Percentiles rank a stretch among this genome's conserved stretches.
phyloP scores from a whole-genome alignment of 2,329 filamentous ascomycete species.

The Didymella keratinophila region DNA sequence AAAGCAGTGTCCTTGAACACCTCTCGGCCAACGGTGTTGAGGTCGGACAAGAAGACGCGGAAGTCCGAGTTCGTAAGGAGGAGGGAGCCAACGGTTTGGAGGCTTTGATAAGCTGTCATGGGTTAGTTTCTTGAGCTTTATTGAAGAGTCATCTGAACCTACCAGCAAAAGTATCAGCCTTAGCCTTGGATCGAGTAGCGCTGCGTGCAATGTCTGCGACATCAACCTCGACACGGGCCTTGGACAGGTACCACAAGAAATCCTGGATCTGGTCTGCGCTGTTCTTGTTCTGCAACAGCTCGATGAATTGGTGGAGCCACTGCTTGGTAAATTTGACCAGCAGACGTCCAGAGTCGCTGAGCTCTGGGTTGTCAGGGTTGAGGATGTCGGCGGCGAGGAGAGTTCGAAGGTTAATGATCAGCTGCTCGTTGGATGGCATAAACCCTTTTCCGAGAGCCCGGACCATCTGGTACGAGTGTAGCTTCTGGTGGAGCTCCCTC shows the following conservation, averaged over 20 bases:
- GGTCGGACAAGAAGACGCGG: constrained; percentile 81
- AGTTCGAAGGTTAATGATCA: constrained; percentile 79
- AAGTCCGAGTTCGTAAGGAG: constrained; percentile 91
- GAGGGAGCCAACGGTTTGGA: constrained; percentile 83
- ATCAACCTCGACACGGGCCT: constrained; percentile 75
- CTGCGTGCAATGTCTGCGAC: constrained; percentile 68
- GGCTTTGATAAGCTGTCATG: constrained; percentile 74
- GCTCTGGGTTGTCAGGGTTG: constrained; percentile 74
- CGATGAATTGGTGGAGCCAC: constrained; percentile 81
- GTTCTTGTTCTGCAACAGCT: constrained; percentile 85
- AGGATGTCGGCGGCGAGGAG: constrained; percentile 80
- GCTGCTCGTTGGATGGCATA: constrained; percentile 90
- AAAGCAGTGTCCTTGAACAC: constrained; percentile 88
- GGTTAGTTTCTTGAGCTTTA: constrained; percentile 27
- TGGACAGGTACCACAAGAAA: constrained; percentile 83
- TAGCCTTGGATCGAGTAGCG: constrained; percentile 69
- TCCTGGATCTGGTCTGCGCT: constrained; percentile 85
- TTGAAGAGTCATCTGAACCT: constrained; percentile 33
- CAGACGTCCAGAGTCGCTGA: constrained; percentile 79
- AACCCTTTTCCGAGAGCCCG: constrained; percentile 82
- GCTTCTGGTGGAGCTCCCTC: constrained; percentile 81
- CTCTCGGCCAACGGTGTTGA: constrained; percentile 79
- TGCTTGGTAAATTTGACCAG: constrained; percentile 75
- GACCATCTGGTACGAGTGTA: constrained; percentile 92
- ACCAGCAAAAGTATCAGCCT: constrained; percentile 76